Base-by-base conservation (phyloP, 2,329 filamentous ascomycete genomes). In the Curvularia verruculosa region DNA sequence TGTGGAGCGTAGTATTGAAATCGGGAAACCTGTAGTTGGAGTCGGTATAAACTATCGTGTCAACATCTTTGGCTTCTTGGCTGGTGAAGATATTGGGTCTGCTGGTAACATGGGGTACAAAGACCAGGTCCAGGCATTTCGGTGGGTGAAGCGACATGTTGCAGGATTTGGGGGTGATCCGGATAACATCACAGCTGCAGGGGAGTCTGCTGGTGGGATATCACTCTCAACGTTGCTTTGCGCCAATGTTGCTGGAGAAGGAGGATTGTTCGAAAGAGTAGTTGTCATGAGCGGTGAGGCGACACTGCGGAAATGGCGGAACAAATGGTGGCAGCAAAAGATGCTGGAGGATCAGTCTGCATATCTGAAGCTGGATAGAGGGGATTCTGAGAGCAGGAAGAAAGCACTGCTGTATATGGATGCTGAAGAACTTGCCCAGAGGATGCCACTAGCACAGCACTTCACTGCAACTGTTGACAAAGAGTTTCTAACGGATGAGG, bases 181-280 rank as follows among this genome's bases (percentile, higher is more conserved):
- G 3, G 58, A 59, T 8, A 71, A 75, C 40, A 61, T 79, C 2
- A 79, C 75, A 0, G 66, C 78, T 2, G 70, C 78, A 13, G 82
- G 81, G 8, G 78, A 83, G 61, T 81, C 78, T 40, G 80, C 81
- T 1, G 82, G 82, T 29, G 81, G 70, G 7, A 77, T 72, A 19
- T 65, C 64, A 6, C 40, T 73, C 39, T 70, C 66, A 15, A 70
- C 67, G 12, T 47, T 73, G 29, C 56, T 73, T 6, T 72, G 67
- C 53, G 68, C 63, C 24, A 57, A 72, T 46, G 56, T 66, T n/a
- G 58, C 65, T n/a, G 66, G 65, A 5, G n/a, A 47, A 3, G 57
- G 65, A 23, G 59, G 56, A 7, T 45, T 74, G 26, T 74, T 72
- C 46, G 63, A 71, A 9, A 63, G 67, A 23, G 69, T 70, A 18